Evolutionary conservation across 2,329 filamentous ascomycete genomes (phyloP), one percentile per base, ranked within the genome.

Genomic region (Kalaharituber pfeilii): DNA sequence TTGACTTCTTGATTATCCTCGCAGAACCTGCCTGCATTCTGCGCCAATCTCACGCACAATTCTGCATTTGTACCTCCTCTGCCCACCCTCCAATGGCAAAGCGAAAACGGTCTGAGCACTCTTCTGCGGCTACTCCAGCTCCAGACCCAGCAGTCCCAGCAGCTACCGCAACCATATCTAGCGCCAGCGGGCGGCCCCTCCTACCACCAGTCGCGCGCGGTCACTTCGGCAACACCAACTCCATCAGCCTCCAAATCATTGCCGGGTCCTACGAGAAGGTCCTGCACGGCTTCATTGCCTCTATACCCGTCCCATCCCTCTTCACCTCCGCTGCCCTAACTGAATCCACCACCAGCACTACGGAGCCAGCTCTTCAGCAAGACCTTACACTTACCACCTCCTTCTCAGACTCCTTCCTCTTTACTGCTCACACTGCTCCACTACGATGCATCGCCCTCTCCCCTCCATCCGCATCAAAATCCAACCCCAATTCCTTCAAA

Each of bases 211-310:
- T 57, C 20, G 45, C 25, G 5, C 39, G 24, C 50, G 39, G 24
- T 49, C n/a, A n/a, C n/a, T 52, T n/a, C 50, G 45, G n/a, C 39
- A 52, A 53, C 50, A 53, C 15, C 13, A 27, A 26, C 25, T 15
- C 50, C n/a, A 50, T 59, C 36, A 59, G 54, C 27, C 74, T 96
- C 56, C 91, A 96, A 68, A 82, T 98, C 61, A 76, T 96, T 57
- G 82, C 86, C 5, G 91, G 91, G 49, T 95, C 88, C 52, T 98
- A 98, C 70, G 91, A 98, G 66, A 79, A 87, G 60, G 80, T 93
- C 50, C 76, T 98, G 20, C 91, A 98, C 68, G 91, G 91, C 57
- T 75, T 95, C 63, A 86, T 84, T 6, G 87, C 84, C n/a, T 79
- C 79, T 1, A 72, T 94, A 52, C 61, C 60, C 2, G 54, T 58